Percentiles rank a stretch among this genome's conserved stretches.
Conservation (phyloP, 2,329 filamentous ascomycete genomes). For the Neofusicoccum ribis region DNA sequence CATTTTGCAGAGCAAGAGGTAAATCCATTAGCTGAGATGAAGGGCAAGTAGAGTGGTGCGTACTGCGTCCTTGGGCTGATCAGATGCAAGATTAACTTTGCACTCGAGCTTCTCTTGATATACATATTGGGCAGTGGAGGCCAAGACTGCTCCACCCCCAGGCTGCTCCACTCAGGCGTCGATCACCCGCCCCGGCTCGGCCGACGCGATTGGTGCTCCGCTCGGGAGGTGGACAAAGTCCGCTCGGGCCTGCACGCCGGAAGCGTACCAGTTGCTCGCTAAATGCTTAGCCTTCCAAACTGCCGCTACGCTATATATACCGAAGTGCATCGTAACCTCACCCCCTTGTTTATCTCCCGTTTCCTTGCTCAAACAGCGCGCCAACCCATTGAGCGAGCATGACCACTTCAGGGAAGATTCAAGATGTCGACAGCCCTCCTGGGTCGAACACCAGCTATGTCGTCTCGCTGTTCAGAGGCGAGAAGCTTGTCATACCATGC, state of each 20-base stretch:
- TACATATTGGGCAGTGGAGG: neutral
- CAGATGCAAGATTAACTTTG: too few species aligned
- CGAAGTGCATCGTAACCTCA: neutral
- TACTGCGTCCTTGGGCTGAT: too few species aligned
- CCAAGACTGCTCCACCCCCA: neutral
- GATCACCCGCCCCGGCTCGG: neutral
- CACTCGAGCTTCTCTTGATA: neutral
- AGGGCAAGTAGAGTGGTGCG: too few species aligned
- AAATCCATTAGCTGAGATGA: neutral
- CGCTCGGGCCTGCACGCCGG: neutral
- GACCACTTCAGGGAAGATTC: neutral
- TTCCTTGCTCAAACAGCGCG: neutral
- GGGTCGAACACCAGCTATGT: neutral
- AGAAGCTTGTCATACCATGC: slow-evolving; percentile 54
- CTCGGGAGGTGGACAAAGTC: neutral
- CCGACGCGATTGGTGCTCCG: neutral
- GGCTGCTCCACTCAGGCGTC: neutral
- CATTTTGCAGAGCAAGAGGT: neutral
- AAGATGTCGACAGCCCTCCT: neutral
- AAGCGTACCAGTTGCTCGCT: neutral
- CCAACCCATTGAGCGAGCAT: neutral
- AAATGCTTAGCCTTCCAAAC: neutral
- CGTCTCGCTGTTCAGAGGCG: slow-evolving; percentile 51
- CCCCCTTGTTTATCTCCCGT: neutral
- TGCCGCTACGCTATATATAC: neutral